Evolutionary conservation across 345 rosid species (phyloP), one percentile per base, ranked within the genome.

Genomic region (Bruguiera parviflora): DNA sequence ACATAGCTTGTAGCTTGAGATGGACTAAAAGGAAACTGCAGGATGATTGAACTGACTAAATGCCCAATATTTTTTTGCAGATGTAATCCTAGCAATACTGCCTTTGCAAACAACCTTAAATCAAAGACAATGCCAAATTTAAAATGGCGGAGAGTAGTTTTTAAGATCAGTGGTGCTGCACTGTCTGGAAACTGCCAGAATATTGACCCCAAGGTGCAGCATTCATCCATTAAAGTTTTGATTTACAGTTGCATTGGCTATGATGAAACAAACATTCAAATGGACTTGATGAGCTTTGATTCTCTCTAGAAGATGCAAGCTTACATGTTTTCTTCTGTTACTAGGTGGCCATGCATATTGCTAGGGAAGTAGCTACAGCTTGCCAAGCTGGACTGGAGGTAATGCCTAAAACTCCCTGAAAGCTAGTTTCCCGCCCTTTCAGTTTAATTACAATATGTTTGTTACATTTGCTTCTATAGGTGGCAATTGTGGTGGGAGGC

Each of bases 401-500:
- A 77, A 33, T 60, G 58, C 65, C 39, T 57, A 6, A 21, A 61
- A 32, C 63, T 24, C 5, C 43, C 3, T 66, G 19, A 9, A 47
- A 33, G 2, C 8, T 70, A 6, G 20, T 65, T 47, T 58, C 13
- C 11, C 33, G 7, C 15, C 31, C n/a, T 65, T 20, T 58, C 16
- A 5, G 13, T 13, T 53, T 32, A 63, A 53, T 71, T 63, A 27
- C 65, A 46, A 63, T 16, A 63, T 25, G 29, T 21, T 37, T 22
- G n/a, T 51, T 18, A 0, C 16, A 4, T 56, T 21, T 56, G 15
- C 43, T 59, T 62, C 58, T 75, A 15, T 73, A 92, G 98, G 90
- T 90, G 47, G 96, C 97, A 5, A 84, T 92, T 73, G 96, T 91
- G 68, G 90, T 93, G 80, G 98, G 98, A 64, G 90, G 92, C 69